A percentile compares a stretch with the other conserved stretches of the same genome.
phyloP scores from a whole-genome alignment of 148 eudicot species.

The Rhododendron griersonianum region DNA sequence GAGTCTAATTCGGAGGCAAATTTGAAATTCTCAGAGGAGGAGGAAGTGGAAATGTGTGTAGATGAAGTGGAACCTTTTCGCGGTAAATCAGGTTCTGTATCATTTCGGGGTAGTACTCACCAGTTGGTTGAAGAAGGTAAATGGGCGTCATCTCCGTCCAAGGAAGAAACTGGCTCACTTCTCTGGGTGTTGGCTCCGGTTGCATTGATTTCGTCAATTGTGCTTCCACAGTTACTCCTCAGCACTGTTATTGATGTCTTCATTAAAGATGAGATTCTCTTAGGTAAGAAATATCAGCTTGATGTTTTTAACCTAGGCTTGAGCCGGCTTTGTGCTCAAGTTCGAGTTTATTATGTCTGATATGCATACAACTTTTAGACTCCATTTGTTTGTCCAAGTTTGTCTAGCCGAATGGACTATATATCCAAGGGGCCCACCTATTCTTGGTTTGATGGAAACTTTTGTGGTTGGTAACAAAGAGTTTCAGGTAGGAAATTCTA shows the following conservation, averaged over 20 bases:
- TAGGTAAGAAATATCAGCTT: slow-evolving; percentile 33
- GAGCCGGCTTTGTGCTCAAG: background rate
- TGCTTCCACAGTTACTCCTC: slow-evolving; percentile 63
- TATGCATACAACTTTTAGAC: background rate
- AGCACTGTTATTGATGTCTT: slow-evolving; percentile 32
- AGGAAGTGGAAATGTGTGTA: slow-evolving; percentile 6
- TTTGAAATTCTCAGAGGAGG: slow-evolving; percentile 9
- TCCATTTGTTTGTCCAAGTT: background rate
- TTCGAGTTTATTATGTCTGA: background rate
- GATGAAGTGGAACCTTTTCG: slow-evolving; percentile 54
- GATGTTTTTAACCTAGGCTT: background rate
- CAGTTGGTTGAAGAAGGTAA: slow-evolving; percentile 59
- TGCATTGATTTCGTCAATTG: slow-evolving; percentile 55
- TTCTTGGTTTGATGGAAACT: background rate
- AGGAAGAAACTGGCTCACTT: slow-evolving; percentile 53
- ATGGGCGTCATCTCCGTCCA: slow-evolving; percentile 49
- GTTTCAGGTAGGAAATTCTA: background rate
- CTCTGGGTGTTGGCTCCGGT: slow-evolving; percentile 73
- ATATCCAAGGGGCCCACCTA: background rate
- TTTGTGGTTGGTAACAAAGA: background rate
- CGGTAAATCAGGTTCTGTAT: slow-evolving; percentile 82
- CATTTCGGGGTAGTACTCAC: slow-evolving; percentile 63
- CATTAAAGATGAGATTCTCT: slow-evolving; percentile 40
- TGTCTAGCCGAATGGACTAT: background rate
- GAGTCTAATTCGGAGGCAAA: slow-evolving; percentile 17